Evolutionary conservation across 1,284 basidiomycete genomes (phyloP).

Genomic region (Porodaedalea pini): DNA sequence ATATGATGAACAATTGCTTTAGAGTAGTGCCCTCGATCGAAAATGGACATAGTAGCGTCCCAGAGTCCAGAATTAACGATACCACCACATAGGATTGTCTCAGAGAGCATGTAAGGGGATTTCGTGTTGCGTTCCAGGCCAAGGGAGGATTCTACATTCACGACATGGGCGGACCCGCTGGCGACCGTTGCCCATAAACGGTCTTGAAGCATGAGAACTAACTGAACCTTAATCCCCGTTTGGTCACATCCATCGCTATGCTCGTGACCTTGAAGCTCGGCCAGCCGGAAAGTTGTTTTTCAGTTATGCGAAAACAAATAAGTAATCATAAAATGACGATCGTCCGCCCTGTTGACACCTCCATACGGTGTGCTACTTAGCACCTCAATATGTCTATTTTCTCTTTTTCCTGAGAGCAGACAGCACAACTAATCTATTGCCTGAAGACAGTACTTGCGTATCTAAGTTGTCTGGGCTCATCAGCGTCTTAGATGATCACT

Average conservation of each 20-base stretch:
- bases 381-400: too few species aligned
- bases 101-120: neutral
- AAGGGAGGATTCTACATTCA: neutral
- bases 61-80: too few species aligned
- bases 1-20: too few species aligned
- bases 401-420: too few species aligned
- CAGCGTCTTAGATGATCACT: neutral
- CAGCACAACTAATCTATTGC: too few species aligned
- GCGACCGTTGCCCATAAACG: too few species aligned
- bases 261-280: neutral
- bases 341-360: too few species aligned
- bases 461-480: neutral
- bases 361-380: too few species aligned
- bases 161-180: too few species aligned
- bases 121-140: too few species aligned
- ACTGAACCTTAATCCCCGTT: neutral
- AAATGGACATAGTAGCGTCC: neutral
- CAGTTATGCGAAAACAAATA: neutral
- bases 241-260: neutral
- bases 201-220: neutral
- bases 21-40: neutral
- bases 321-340: too few species aligned
- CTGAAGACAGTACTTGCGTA: neutral
- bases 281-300: neutral
- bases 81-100: neutral